Base-by-base conservation (phyloP, 306 rosid species). In the Canavalia gladiata region DNA sequence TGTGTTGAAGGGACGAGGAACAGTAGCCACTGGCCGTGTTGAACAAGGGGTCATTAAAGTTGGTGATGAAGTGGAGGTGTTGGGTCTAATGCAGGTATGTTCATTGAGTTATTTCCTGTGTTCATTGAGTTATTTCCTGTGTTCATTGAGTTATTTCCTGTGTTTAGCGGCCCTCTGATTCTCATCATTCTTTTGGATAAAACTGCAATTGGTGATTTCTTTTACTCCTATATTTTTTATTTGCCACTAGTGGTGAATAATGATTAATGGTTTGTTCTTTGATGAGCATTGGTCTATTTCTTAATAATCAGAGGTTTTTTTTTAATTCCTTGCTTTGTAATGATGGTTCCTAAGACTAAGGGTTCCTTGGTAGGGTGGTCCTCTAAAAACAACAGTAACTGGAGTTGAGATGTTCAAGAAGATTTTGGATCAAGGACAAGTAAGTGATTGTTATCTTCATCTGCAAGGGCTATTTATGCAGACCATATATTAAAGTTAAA, bases 341-440 rank as follows among this genome's bases (percentile, higher is more conserved):
- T 4, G n/a, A 52, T 89, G 49, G 46, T 49, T 77, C 51, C 79
- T 86, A 46, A 86, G 72, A 39, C 35, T 49, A 47, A 50, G 8
- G 28, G 82, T 79, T 85, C 8, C 77, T 49, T 52, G 83, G 80
- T 86, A 91, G 97, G 91, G 94, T 9, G 90, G 92, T 74, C 96
- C 98, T 83, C 43, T 89, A 55, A 96, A 96, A 90, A 89, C 97
- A 63, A 89, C 92, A 13, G 98, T 96, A 67, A 96, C 99, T 51
- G 98, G 99, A 79, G 99, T 96, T 81, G 99, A 96, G 92, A 96
- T 96, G 99, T 96, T 96, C 87, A 96, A 96, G 90, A 96, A 96
- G 90, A 93, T 92, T 72, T 87, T 96, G 89, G 99, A 96, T 80
- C 93, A 87, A 71, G 99, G 99, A 69, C 94, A 96, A 78, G 99